A percentile compares a stretch with the other conserved stretches of the same genome.
phyloP scores from a whole-genome alignment of 192 early-diverging fungal species.

The Rhizoclosmatium sp. region DNA sequence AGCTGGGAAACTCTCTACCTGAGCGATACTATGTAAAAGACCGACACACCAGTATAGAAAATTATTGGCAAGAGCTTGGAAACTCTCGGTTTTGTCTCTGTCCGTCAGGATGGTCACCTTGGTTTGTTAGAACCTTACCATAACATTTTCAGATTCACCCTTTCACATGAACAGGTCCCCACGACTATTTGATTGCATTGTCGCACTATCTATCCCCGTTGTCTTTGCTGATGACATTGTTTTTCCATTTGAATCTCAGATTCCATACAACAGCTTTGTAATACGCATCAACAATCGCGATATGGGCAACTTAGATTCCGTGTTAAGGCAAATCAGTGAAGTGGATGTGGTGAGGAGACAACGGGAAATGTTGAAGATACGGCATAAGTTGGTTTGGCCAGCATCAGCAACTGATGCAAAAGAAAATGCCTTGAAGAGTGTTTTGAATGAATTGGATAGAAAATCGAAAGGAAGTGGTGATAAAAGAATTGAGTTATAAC shows the following conservation, averaged over 20 bases:
- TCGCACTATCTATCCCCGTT: conserved; percentile 42
- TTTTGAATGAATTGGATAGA: conserved; percentile 8
- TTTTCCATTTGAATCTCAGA: conserved; percentile 41
- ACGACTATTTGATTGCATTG: conserved; percentile 41
- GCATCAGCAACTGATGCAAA: not conserved
- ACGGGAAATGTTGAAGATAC: conserved; percentile 10
- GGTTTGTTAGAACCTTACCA: conserved; percentile 9
- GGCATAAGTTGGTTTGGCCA: conserved; percentile 39
- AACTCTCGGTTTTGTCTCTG: conserved; percentile 44
- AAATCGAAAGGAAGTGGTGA: not conserved
- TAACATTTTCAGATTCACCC: not conserved
- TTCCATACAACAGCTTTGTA: conserved; percentile 36
- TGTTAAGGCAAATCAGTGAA: not conserved
- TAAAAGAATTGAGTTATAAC: not conserved
- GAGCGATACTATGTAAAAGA: conserved; percentile 28
- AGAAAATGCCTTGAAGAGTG: not conserved
- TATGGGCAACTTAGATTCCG: conserved; percentile 23
- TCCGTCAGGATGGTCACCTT: conserved; percentile 43
- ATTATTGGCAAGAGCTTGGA: conserved; percentile 42
- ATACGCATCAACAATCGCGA: conserved; percentile 28
- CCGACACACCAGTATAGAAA: conserved; percentile 8
- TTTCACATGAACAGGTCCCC: conserved; percentile 18
- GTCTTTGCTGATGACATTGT: conserved; percentile 41
- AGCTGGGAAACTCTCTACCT: conserved; percentile 21
- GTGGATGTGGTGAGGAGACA: not conserved